A percentile compares a stretch with the other conserved stretches of the same genome.
Evolutionary conservation across 352 stramenopile species (phyloP).

Genomic region (Globisporangium canariense): DNA sequence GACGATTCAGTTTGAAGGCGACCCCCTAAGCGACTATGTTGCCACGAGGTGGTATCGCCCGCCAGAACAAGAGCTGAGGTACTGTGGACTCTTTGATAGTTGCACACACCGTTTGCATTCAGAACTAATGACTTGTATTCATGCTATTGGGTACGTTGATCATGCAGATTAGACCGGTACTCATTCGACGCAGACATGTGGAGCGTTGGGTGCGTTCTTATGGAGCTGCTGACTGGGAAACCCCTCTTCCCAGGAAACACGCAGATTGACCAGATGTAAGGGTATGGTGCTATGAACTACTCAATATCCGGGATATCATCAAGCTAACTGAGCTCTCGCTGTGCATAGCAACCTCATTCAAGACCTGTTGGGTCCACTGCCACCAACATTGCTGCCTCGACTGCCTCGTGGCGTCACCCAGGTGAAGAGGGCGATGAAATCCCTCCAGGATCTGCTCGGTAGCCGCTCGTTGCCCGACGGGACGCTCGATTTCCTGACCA

Average conservation of each 20-base stretch:
- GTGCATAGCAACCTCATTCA: constrained; percentile 61
- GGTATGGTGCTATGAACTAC: not conserved
- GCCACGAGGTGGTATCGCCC: constrained; percentile 81
- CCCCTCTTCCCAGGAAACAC: constrained; percentile 74
- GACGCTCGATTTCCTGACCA: constrained; percentile 62
- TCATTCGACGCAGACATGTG: constrained; percentile 82
- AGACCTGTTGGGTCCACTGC: constrained; percentile 57
- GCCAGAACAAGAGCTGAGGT: constrained; percentile 79
- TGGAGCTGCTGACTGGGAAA: constrained; percentile 71
- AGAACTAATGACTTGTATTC: not conserved
- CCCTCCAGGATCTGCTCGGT: constrained; percentile 41
- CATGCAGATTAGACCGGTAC: constrained; percentile 62
- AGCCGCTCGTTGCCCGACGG: constrained; percentile 43
- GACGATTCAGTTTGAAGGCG: constrained; percentile 75
- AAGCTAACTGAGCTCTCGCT: not conserved
- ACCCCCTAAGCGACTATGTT: constrained; percentile 76
- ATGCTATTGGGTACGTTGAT: not conserved
- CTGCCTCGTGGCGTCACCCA: constrained; percentile 49
- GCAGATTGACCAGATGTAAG: constrained; percentile 79
- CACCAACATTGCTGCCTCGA: constrained; percentile 30
- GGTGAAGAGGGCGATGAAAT: constrained; percentile 38
- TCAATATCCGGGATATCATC: not conserved
- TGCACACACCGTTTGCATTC: too few relatives aligned
- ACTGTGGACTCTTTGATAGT: not conserved
- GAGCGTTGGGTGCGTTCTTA: constrained; percentile 74